Evolutionary conservation across 176 grass and related monocot genomes (phyloP).

Genomic region (Puccinellia tenuiflora): DNA sequence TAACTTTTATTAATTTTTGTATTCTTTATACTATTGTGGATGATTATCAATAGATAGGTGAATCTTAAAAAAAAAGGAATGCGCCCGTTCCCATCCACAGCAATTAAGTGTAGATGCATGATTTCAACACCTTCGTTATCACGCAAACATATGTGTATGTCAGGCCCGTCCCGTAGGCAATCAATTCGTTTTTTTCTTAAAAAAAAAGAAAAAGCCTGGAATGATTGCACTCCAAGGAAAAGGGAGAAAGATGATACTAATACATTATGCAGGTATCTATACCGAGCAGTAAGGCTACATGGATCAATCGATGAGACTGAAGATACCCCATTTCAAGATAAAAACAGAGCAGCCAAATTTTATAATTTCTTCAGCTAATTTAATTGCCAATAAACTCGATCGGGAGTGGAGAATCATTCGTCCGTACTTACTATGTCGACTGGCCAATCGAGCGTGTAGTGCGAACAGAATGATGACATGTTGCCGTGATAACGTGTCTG

Average conservation of each 20-base stretch:
- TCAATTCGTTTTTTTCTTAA: background rate
- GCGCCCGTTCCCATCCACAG: background rate
- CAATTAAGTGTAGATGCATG: background rate
- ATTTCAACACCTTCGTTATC: background rate
- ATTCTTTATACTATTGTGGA: no score
- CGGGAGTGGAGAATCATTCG: background rate
- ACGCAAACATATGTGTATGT: background rate
- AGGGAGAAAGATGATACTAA: background rate
- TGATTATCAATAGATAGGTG: no score
- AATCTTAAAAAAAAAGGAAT: no score
- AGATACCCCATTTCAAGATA: no score
- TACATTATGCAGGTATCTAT: background rate
- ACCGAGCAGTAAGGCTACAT: no score
- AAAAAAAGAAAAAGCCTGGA: background rate
- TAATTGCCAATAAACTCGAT: background rate
- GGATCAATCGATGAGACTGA: no score
- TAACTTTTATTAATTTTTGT: no score
- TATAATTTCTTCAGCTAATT: background rate
- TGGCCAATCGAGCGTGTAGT: background rate
- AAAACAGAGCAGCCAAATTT: background rate
- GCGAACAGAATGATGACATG: conserved; percentile 23
- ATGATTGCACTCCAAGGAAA: conserved; percentile 1
- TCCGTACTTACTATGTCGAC: background rate
- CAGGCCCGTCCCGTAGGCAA: background rate
- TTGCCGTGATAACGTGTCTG: background rate